phyloP scores from a whole-genome alignment of 352 stramenopile species.

The Phytophthora foliorum region DNA sequence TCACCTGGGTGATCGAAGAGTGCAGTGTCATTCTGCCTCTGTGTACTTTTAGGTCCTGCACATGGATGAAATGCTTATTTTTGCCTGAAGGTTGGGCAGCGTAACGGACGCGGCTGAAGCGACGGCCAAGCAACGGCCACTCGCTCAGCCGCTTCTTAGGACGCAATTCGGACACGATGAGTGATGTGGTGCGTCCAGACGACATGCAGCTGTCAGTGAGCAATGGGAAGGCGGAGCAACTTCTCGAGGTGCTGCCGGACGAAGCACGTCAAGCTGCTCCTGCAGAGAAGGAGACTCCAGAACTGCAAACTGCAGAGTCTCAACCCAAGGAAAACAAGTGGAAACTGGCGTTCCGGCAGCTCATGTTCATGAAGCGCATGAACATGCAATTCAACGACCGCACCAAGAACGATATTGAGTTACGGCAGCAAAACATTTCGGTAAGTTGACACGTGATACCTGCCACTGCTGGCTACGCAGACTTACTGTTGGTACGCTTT shows the following conservation, averaged over 20 bases:
- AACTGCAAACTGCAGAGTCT: background rate
- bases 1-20: too few species aligned
- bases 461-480: background rate
- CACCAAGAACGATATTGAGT: constrained; percentile 84
- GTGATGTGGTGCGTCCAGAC: constrained; percentile 25
- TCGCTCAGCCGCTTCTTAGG: constrained; percentile 21
- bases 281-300: background rate
- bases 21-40: too few species aligned
- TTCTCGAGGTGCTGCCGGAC: constrained; percentile 3
- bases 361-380: constrained; percentile 89
- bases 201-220: constrained; percentile 24
- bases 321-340: constrained; percentile 61
- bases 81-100: too few species aligned
- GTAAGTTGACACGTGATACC: constrained; percentile 27
- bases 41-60: too few species aligned
- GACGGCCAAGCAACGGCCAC: background rate
- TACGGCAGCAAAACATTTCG: constrained; percentile 82
- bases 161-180: constrained; percentile 19
- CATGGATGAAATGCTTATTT: too few species aligned
- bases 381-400: constrained; percentile 83
- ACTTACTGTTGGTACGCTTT: background rate
- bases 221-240: constrained; percentile 13
- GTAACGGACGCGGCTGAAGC: constrained; percentile 39
- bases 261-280: constrained; percentile 30
- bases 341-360: constrained; percentile 82